Evolutionary conservation across 768 basidiomycete species (phyloP).

Genomic region (Gautieria morchelliformis): DNA sequence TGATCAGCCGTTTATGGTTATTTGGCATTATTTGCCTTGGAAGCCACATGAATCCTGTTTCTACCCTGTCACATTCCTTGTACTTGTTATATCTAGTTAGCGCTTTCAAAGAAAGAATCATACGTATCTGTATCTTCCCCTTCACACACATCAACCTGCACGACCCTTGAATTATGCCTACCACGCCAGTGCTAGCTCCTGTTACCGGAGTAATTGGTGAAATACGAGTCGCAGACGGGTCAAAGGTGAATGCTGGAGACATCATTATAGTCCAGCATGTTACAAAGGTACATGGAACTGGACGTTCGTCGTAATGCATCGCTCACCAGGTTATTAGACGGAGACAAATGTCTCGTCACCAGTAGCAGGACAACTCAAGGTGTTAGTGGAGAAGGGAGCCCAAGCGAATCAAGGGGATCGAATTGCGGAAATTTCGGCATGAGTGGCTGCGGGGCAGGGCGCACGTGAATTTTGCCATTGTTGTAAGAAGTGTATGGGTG

Average conservation of each 20-base stretch:
- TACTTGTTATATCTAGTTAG: background rate
- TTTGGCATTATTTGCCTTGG: background rate
- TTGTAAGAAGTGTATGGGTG: background rate
- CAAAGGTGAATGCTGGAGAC: constrained; percentile 6
- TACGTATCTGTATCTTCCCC: background rate
- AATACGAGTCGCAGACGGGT: constrained; percentile 4
- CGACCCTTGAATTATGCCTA: background rate
- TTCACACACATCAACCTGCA: background rate
- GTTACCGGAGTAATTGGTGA: constrained; percentile 8
- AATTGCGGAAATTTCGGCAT: constrained; percentile 11
- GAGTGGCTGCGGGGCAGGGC: constrained; percentile 11
- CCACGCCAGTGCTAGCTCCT: constrained; percentile 5
- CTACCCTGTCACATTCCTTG: background rate
- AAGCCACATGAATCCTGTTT: background rate
- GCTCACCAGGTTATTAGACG: constrained; percentile 1
- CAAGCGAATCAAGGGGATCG: constrained; percentile 7
- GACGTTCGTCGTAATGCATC: background rate
- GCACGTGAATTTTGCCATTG: background rate
- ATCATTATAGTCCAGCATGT: constrained; percentile 7
- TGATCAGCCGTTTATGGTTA: constrained; percentile 17
- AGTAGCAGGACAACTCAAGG: constrained; percentile 4
- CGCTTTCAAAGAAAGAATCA: background rate
- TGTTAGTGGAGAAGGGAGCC: constrained; percentile 7
- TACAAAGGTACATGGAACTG: constrained; percentile 7
- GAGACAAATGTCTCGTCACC: constrained; percentile 9